A percentile compares a stretch with the other conserved stretches of the same genome.
Conservation (phyloP, 1,284 basidiomycete species). For the Bondarzewia mesenterica region DNA sequence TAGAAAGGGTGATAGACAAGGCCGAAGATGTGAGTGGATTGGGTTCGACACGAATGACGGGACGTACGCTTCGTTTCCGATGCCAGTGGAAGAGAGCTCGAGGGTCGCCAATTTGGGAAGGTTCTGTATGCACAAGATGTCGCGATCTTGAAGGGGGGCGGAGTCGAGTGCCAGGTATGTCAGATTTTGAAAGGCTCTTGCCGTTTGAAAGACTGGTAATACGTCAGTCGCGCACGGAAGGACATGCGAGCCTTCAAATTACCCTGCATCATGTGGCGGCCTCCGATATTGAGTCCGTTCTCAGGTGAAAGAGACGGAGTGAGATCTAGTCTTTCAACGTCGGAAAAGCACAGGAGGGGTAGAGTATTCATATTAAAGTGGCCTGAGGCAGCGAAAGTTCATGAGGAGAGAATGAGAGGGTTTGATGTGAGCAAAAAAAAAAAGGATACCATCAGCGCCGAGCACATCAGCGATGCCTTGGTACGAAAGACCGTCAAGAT, state of each 20-base stretch:
- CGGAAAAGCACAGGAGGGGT: constrained; percentile 29
- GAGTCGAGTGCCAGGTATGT: constrained; percentile 38
- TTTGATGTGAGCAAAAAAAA: neutral
- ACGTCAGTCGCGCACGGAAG: neutral
- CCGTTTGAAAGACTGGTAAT: constrained; percentile 39
- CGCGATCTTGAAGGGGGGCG: constrained; percentile 35
- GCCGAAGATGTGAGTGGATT: neutral
- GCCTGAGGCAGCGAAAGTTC: constrained; percentile 21
- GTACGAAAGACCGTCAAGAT: neutral
- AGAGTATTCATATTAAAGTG: constrained; percentile 32
- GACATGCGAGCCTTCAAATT: constrained; percentile 8
- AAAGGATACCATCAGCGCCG: constrained; percentile 1
- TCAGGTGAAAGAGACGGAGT: constrained; percentile 37
- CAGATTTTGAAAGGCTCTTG: constrained; percentile 44
- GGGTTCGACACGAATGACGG: neutral
- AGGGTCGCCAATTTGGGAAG: constrained; percentile 42
- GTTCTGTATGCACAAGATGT: constrained; percentile 43
- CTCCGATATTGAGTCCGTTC: constrained; percentile 39
- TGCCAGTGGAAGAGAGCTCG: constrained; percentile 44
- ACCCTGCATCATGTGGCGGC: constrained; percentile 37
- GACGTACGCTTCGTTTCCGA: constrained; percentile 53
- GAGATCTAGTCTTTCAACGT: constrained; percentile 30
- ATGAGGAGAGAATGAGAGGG: too few species aligned
- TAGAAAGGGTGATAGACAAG: constrained; percentile 15
- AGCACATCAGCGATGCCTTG: constrained; percentile 5